Evolutionary conservation across 2,329 filamentous ascomycete species (phyloP), one percentile per base, ranked within the genome.

Genomic region (Sporothrix mexicana): DNA sequence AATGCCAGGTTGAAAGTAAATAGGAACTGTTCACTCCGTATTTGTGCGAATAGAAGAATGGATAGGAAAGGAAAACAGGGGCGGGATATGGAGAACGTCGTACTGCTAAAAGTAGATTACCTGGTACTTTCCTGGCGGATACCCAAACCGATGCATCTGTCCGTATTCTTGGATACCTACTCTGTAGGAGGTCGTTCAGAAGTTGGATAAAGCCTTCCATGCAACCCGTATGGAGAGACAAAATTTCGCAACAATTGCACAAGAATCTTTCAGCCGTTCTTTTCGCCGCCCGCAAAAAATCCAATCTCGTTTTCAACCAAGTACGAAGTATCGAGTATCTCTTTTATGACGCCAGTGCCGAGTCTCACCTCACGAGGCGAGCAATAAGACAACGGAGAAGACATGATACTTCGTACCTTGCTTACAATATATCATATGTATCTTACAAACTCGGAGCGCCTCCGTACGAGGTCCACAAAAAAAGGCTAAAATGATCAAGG

Each of bases 31-130:
- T 1, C 20, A 12, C 25, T 49, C 55, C 55, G 55, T 59, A 59
- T 36, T 45, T n/a, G 17, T 43, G 17, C 61, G 61, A 66, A 47
- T 47, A 66, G 61, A 45, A 36, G 7, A 36, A 5, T 7, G 7
- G 7, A 3, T 6, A 36, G 30, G 7, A 30, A 36, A 36, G 30
- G 30, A 36, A 66, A 66, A 47, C 61, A 23, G 2, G 61, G 17
- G 43, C 30, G 9, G n/a, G 17, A 45, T 8, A 62, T 66, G 61
- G 61, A 66, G 61, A 15, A 25, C 43, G 61, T 66, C 41, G 61
- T 12, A 47, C 61, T 66, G 41, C 61, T 66, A 66, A 66, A 62
- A 47, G 8, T 3, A 66, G 43, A 66, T 13, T 59, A 5, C 25
- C 36, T 25, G 55, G 55, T 62, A 62, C 59, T 17, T 67, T 9